Percentiles rank a stretch among this genome's conserved stretches.
phyloP scores from a whole-genome alignment of 2,329 filamentous ascomycete genomes.

The Ophiostoma triangulosporum region DNA sequence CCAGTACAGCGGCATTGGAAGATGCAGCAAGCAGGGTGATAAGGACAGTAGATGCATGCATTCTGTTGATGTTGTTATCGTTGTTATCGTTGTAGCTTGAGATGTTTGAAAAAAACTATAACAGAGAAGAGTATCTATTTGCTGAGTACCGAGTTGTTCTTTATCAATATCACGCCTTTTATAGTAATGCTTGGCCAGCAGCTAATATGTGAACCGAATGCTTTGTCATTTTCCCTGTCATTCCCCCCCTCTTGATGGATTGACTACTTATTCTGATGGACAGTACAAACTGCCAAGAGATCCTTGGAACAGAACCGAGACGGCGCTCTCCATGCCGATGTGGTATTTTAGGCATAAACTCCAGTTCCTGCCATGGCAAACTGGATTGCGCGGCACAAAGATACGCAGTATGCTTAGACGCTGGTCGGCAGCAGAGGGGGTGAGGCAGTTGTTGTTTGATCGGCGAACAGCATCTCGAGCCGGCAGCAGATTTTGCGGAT shows the following conservation, averaged over 20 bases:
- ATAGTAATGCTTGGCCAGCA: too few relatives aligned
- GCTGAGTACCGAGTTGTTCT: too few relatives aligned
- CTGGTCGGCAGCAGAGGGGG: neutral
- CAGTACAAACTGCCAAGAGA: constrained; percentile 18
- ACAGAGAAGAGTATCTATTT: too few relatives aligned
- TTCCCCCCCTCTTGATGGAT: neutral
- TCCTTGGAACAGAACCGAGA: constrained; percentile 10
- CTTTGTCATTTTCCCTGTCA: too few relatives aligned
- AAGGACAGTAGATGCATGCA: constrained; percentile 18
- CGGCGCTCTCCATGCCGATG: neutral
- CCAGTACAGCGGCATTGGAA: constrained; percentile 16
- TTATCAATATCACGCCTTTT: too few relatives aligned
- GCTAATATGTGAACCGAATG: too few relatives aligned
- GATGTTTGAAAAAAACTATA: neutral
- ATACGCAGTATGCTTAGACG: too few relatives aligned
- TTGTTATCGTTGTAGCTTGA: neutral
- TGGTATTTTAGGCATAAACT: too few relatives aligned
- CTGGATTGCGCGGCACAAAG: too few relatives aligned
- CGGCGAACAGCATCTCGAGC: neutral
- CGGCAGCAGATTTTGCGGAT: neutral
- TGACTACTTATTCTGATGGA: neutral
- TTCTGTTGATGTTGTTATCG: constrained; percentile 7
- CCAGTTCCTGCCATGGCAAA: too few relatives aligned
- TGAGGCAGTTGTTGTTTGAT: neutral
- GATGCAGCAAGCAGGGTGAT: constrained; percentile 16